A percentile compares a stretch with the other conserved stretches of the same genome.
phyloP scores from a whole-genome alignment of 1,284 basidiomycete species.

The Melampsora occidentalis region DNA sequence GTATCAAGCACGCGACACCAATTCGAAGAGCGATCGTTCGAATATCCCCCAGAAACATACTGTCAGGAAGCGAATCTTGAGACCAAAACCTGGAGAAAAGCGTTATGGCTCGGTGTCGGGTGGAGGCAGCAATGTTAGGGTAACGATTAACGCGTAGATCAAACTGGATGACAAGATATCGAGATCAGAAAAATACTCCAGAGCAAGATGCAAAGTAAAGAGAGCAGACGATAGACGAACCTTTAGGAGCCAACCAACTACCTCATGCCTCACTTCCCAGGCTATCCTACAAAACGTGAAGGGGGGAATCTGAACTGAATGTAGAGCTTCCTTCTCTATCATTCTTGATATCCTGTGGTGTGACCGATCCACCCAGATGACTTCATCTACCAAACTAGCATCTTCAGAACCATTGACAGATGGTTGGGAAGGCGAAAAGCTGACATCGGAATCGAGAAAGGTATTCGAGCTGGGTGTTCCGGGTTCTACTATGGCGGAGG shows the following conservation, averaged over 20 bases:
- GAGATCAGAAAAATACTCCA: not conserved
- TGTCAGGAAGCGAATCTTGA: not conserved
- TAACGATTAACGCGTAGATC: not conserved
- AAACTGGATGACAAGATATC: not conserved
- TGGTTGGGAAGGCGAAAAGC: not conserved
- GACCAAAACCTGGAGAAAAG: not conserved
- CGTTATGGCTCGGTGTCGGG: slow-evolving; percentile 3
- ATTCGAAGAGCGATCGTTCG: not conserved
- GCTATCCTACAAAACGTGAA: not conserved
- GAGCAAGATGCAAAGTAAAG: not conserved
- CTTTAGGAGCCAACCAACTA: not conserved
- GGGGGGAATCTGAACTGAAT: not conserved
- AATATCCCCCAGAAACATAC: not conserved
- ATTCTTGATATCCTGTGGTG: not conserved
- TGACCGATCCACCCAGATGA: slow-evolving; percentile 1
- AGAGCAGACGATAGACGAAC: not conserved
- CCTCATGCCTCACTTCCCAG: too few relatives aligned
- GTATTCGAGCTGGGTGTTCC: not conserved
- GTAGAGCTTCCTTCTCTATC: not conserved
- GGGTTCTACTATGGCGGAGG: too few relatives aligned
- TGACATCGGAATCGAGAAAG: not conserved
- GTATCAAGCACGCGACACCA: not conserved
- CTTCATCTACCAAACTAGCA: not conserved
- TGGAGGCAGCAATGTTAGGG: not conserved
- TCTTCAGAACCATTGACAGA: not conserved